These are phyloP conservation scores for Dalbergia cochinchinensis DNA, from an alignment of 306 rosid genomes.

Conservation along the genomic window DNA sequence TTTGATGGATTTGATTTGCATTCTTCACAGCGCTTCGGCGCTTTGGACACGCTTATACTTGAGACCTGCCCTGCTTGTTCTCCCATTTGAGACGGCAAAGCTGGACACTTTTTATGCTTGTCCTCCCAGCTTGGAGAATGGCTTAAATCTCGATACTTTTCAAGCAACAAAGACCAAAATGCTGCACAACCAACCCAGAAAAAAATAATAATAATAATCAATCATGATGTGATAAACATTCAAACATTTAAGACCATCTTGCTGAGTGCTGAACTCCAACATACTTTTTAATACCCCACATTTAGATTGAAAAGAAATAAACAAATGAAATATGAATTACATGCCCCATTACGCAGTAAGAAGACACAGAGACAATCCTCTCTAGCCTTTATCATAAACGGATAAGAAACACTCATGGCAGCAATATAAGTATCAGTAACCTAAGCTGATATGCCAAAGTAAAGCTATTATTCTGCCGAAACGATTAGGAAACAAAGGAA, in stretches of 20 bases:
- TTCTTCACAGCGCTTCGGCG: constrained; percentile 61
- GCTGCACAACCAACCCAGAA: constrained; percentile 28
- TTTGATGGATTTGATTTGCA: constrained; percentile 74
- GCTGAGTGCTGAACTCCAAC: background rate
- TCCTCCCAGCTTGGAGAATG: background rate
- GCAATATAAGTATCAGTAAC: background rate
- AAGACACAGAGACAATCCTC: background rate
- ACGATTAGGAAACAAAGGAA: background rate
- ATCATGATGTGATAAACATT: constrained; percentile 2
- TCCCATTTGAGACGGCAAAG: constrained; percentile 35
- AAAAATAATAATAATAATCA: background rate
- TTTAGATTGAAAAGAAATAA: constrained; percentile 1
- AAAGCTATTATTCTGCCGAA: background rate
- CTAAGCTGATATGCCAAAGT: background rate
- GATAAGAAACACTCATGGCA: background rate
- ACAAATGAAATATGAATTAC: background rate
- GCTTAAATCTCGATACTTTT: constrained; percentile 1
- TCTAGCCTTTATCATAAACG: background rate
- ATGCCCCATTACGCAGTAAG: background rate
- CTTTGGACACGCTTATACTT: constrained; percentile 28
- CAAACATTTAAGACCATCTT: background rate
- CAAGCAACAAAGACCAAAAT: background rate
- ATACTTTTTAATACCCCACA: background rate
- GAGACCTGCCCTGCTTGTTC: constrained; percentile 47
- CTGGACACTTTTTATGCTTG: background rate